Percentiles rank a stretch among this genome's conserved stretches.
Conservation (phyloP, 2,329 filamentous ascomycete genomes). For the Calonectria naviculata region DNA sequence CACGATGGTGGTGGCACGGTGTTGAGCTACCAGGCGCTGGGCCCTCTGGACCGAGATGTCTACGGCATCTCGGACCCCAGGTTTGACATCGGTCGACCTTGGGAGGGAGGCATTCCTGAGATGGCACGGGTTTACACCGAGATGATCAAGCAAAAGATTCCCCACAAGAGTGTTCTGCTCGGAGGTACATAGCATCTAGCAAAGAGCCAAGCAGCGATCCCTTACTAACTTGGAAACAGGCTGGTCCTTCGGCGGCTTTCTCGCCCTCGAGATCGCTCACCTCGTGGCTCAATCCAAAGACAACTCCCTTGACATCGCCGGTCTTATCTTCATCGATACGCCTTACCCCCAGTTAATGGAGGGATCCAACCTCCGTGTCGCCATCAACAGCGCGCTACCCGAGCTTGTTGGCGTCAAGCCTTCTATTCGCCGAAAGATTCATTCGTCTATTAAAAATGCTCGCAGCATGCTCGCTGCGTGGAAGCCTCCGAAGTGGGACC, state of each 20-base stretch:
- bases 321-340: slow-evolving; percentile 17
- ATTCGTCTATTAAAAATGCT: slow-evolving; percentile 16
- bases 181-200: not conserved
- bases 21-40: slow-evolving; percentile 19
- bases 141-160: slow-evolving; percentile 15
- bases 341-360: slow-evolving; percentile 15
- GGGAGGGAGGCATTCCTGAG: slow-evolving; percentile 16
- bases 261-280: slow-evolving; percentile 11
- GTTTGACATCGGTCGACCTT: slow-evolving; percentile 16
- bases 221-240: not conserved
- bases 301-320: slow-evolving; percentile 9
- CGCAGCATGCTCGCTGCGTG: slow-evolving; percentile 18
- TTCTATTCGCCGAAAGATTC: slow-evolving; percentile 14
- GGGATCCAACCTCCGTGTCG: slow-evolving; percentile 9
- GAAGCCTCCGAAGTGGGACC: slow-evolving; percentile 16
- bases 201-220: not conserved
- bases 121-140: slow-evolving; percentile 12
- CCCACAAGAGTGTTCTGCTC: slow-evolving; percentile 14
- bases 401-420: slow-evolving; percentile 16
- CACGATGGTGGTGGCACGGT: slow-evolving; percentile 19
- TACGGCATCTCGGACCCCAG: slow-evolving; percentile 19
- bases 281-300: slow-evolving; percentile 3
- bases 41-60: slow-evolving; percentile 17
- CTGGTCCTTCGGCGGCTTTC: slow-evolving; percentile 18
- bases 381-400: slow-evolving; percentile 14